Evolutionary conservation across 2,329 filamentous ascomycete genomes (phyloP).

Genomic region (Phyllosticta capitalensis): DNA sequence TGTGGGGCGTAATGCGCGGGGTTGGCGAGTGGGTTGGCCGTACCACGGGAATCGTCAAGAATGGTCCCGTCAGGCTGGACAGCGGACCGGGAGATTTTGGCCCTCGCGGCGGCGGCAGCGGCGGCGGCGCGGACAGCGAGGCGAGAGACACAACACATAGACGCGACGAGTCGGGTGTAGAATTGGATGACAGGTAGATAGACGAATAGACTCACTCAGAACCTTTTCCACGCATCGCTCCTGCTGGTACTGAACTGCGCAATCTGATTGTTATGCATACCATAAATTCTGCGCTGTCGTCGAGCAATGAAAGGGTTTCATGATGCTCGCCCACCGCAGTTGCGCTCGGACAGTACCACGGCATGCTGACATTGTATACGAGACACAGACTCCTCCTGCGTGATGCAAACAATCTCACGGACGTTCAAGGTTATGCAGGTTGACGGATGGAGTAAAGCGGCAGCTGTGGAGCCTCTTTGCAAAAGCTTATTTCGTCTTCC

Average conservation of each 20-base stretch:
- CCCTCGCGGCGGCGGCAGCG: neutral
- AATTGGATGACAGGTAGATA: constrained; percentile 5
- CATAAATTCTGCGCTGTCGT: neutral
- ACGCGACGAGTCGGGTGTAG: neutral
- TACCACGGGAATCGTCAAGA: neutral
- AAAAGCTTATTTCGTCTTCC: too few relatives aligned
- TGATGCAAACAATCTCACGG: neutral
- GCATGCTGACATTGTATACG: neutral
- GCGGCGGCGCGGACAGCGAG: neutral
- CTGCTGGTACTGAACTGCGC: too few relatives aligned
- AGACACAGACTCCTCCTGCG: too few relatives aligned
- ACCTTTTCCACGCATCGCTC: neutral
- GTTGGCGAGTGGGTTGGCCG: constrained; percentile 4
- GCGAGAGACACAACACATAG: neutral
- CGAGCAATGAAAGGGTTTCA: too few relatives aligned
- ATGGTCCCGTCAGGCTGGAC: neutral
- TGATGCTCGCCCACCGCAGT: too few relatives aligned
- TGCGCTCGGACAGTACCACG: neutral
- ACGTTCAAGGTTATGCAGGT: neutral
- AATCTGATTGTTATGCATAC: neutral
- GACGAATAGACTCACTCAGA: neutral
- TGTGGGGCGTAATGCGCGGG: constrained; percentile 6
- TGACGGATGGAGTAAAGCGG: neutral
- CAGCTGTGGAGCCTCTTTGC: neutral
- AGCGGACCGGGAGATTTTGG: neutral